Evolutionary conservation across 768 basidiomycete species (phyloP).

Genomic region (Pisolithus tinctorius): DNA sequence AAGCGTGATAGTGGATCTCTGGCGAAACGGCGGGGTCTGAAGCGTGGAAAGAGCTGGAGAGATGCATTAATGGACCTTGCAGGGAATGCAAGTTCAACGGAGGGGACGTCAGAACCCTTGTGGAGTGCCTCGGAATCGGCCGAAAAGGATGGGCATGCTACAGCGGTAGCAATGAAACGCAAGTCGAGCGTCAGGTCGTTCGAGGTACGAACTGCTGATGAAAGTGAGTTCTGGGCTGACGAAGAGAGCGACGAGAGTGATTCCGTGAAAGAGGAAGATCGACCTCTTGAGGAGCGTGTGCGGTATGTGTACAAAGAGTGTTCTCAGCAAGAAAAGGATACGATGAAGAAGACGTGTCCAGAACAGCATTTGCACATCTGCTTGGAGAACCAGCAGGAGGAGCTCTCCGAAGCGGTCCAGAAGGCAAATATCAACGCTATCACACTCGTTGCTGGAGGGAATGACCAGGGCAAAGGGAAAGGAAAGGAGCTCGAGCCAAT

Average conservation of each 20-base stretch:
- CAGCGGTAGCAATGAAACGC: slow-evolving; percentile 18
- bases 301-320: slow-evolving; percentile 41
- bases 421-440: slow-evolving; percentile 44
- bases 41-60: slow-evolving; percentile 50
- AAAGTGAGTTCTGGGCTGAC: slow-evolving; percentile 48
- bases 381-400: slow-evolving; percentile 44
- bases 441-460: slow-evolving; percentile 28
- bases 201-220: slow-evolving; percentile 23
- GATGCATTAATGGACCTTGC: slow-evolving; percentile 46
- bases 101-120: background rate
- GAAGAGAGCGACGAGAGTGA: slow-evolving; percentile 45
- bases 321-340: slow-evolving; percentile 7
- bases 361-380: slow-evolving; percentile 18
- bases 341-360: slow-evolving; percentile 10
- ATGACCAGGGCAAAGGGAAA: slow-evolving; percentile 12
- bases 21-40: slow-evolving; percentile 39
- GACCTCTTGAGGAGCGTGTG: slow-evolving; percentile 69
- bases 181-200: slow-evolving; percentile 23
- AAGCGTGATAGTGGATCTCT: slow-evolving; percentile 27
- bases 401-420: slow-evolving; percentile 44
- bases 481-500: slow-evolving; percentile 50
- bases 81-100: slow-evolving; percentile 21
- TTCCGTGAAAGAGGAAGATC: slow-evolving; percentile 61
- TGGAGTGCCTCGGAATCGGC: background rate
- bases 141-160: slow-evolving; percentile 7